A percentile compares a stretch with the other conserved stretches of the same genome.
Conservation (phyloP, 768 basidiomycete genomes). For the Boletus pseudo-olivaceus region DNA sequence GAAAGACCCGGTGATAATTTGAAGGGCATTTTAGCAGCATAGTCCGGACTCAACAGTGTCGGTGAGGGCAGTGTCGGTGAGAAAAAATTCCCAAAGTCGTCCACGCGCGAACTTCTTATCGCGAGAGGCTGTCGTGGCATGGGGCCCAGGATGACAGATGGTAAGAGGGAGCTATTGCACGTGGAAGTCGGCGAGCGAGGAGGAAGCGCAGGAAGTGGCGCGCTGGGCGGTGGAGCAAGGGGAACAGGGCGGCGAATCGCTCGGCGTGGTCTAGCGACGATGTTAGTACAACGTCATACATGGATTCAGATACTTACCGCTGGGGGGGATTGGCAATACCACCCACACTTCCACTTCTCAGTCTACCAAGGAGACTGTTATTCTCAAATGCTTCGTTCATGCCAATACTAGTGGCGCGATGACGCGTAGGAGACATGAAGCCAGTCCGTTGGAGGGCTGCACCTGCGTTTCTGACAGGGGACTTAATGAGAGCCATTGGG, state of each 20-base stretch:
- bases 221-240: slow-evolving; percentile 25
- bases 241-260: slow-evolving; percentile 31
- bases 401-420: slow-evolving; percentile 45
- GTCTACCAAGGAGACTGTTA: slow-evolving; percentile 46
- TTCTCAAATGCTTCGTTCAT: slow-evolving; percentile 33
- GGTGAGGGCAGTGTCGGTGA: neutral
- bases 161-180: slow-evolving; percentile 11
- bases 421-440: slow-evolving; percentile 35
- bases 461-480: slow-evolving; percentile 49
- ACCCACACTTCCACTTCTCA: slow-evolving; percentile 52
- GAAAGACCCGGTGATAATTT: slow-evolving; percentile 7
- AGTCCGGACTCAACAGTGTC: slow-evolving; percentile 9
- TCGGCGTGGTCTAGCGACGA: slow-evolving; percentile 37
- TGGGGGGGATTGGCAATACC: slow-evolving; percentile 31
- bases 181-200: slow-evolving; percentile 19
- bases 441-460: slow-evolving; percentile 49
- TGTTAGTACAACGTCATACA: neutral
- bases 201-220: slow-evolving; percentile 29
- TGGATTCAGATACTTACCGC: slow-evolving; percentile 28
- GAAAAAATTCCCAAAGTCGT: slow-evolving; percentile 1
- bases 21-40: slow-evolving; percentile 8
- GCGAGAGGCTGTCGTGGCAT: slow-evolving; percentile 19
- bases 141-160: slow-evolving; percentile 18
- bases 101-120: neutral
- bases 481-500: slow-evolving; percentile 57